Evolutionary conservation across 1,284 basidiomycete genomes (phyloP).

Genomic region (Ganoderma leucocontextum): DNA sequence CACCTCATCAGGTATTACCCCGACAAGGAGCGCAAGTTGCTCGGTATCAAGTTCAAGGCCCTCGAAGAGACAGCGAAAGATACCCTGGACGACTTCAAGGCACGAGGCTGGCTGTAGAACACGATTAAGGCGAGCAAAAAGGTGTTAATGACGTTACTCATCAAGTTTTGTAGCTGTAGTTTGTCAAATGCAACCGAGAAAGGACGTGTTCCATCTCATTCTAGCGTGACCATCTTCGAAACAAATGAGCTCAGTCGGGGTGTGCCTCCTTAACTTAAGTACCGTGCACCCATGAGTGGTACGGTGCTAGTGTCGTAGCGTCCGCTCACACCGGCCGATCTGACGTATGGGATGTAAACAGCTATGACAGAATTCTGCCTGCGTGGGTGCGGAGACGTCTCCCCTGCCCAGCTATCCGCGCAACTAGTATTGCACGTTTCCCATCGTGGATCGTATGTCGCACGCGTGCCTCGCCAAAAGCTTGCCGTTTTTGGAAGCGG

Average conservation of each 20-base stretch:
- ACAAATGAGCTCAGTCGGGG: too few relatives aligned
- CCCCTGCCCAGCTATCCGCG: neutral
- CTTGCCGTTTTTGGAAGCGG: neutral
- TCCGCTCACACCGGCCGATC: conserved; percentile 10
- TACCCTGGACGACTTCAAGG: conserved; percentile 48
- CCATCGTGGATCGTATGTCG: neutral
- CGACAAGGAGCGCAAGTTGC: conserved; percentile 50
- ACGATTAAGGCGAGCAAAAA: neutral
- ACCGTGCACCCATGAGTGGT: neutral
- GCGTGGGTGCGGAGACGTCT: neutral
- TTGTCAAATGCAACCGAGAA: neutral
- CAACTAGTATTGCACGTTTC: neutral
- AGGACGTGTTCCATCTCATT: neutral
- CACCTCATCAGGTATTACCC: conserved; percentile 40
- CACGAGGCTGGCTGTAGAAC: conserved; percentile 9
- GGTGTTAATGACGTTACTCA: neutral
- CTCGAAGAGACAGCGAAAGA: conserved; percentile 52
- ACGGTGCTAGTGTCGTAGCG: neutral
- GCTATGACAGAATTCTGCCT: neutral
- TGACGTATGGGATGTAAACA: conserved; percentile 7
- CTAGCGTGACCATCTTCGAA: neutral
- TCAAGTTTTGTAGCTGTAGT: neutral
- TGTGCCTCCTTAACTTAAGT: neutral
- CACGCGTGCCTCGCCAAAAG: neutral
- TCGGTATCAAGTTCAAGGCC: conserved; percentile 54